Base-by-base conservation (phyloP, 345 rosid genomes). In the Eutrema yunnanense region DNA sequence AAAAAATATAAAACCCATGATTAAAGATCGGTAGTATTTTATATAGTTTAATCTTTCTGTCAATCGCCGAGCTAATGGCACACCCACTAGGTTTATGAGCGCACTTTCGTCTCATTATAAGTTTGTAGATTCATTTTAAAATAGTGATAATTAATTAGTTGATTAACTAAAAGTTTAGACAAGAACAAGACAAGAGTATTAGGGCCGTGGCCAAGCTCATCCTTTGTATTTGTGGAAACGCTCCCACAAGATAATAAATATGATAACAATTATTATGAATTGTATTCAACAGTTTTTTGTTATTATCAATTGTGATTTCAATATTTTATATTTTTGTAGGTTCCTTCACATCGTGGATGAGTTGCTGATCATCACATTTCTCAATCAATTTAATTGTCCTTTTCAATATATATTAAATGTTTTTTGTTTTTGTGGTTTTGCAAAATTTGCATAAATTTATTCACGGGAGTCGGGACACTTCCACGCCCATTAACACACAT, bases 261-360 rank as follows among this genome's bases (percentile, higher is more conserved):
- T 34, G 44, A 30, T 34, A 16, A 36, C 47, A 10, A 22, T 34
- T 14, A 34, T 46, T 53, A 53, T 32, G 60, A 58, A 19, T 13
- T 41, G 13, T 29, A 16, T 19, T 58, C 36, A 57, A 57, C 44
- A 57, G 9, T 32, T 52, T 32, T 14, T 11, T 52, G 9, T 30
- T 12, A 62, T 63, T 42, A 52, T 29, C 26, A 46, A 30, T 30
- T 32, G 14, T 30, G 40, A 48, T 58, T 55, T 74, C 50, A 50
- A 2, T 33, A 41, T 41, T 66, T 40, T 68, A 7, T 41, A 74
- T 57, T 33, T 16, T 37, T 37, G 29, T 54, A 57, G 80, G 66
- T 64, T 70, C 71, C 34, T 76, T 76, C 72, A 57, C 67, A 62
- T 70, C 62, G 75, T 76, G 71, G 79, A 76, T 69, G 71, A 63